These are phyloP conservation scores for Gossypium rotundifolium DNA, from an alignment of 345 rosid genomes.

Conservation along the genomic window DNA sequence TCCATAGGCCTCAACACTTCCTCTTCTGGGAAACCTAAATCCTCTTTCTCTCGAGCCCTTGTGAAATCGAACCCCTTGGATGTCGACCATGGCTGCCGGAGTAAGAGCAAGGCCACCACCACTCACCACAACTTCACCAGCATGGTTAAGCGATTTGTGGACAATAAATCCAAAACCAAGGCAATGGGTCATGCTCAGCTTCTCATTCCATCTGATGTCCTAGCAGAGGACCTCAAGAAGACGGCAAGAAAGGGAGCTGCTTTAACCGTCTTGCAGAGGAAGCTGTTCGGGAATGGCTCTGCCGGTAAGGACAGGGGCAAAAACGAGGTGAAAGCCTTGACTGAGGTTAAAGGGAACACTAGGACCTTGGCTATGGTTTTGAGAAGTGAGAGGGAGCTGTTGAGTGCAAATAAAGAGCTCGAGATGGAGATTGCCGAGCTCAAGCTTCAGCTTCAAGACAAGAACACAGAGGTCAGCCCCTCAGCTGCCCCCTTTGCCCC, in stretches of 20 bases:
- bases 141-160: conserved; percentile 75
- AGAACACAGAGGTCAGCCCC: conserved; percentile 57
- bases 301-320: conserved; percentile 19
- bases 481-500: not conserved
- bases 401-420: conserved; percentile 60
- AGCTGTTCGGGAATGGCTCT: conserved; percentile 58
- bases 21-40: not conserved
- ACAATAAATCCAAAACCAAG: conserved; percentile 38
- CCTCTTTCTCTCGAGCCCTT: conserved; percentile 43
- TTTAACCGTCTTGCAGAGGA: conserved; percentile 59
- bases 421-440: conserved; percentile 54
- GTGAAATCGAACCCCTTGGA: conserved; percentile 47
- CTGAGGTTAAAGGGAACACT: conserved; percentile 65
- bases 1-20: conserved; percentile 36
- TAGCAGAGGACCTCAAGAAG: conserved; percentile 69
- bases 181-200: conserved; percentile 17
- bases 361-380: conserved; percentile 89
- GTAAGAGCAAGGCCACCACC: not conserved
- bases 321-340: conserved; percentile 55
- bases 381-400: conserved; percentile 84
- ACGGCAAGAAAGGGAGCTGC: conserved; percentile 42
- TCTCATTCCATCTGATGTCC: conserved; percentile 49
- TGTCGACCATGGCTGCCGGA: conserved; percentile 10
- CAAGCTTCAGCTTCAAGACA: conserved; percentile 48
- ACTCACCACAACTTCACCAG: conserved; percentile 37